A percentile compares a stretch with the other conserved stretches of the same genome.
These are phyloP conservation scores for Solanum ossicruentum DNA, from an alignment of 257 asterid genomes.

Conservation along the genomic window DNA sequence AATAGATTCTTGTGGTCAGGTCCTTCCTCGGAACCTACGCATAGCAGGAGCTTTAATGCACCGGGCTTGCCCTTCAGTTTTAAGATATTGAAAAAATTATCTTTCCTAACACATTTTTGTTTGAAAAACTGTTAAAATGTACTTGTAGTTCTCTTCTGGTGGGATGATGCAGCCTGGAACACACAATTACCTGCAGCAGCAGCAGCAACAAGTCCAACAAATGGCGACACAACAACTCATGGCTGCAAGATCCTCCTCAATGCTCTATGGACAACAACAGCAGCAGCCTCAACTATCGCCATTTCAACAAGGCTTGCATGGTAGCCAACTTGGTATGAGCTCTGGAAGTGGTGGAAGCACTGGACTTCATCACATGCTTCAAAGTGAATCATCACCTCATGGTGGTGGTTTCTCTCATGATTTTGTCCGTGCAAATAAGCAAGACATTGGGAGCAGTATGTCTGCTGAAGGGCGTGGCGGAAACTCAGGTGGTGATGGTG, in stretches of 20 bases:
- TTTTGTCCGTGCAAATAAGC: slow-evolving; percentile 44
- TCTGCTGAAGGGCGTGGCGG: slow-evolving; percentile 42
- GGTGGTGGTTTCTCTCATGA: slow-evolving; percentile 26
- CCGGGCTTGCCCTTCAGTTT: neutral
- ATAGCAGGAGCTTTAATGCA: too few relatives aligned
- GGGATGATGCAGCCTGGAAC: slow-evolving; percentile 63
- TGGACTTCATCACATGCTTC: slow-evolving; percentile 53
- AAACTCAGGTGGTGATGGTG: slow-evolving; percentile 36
- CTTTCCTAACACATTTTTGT: neutral
- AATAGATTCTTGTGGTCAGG: too few relatives aligned
- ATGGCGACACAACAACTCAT: slow-evolving; percentile 65
- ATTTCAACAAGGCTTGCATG: slow-evolving; percentile 57
- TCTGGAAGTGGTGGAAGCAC: slow-evolving; percentile 38
- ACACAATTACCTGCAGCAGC: slow-evolving; percentile 70
- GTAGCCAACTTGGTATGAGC: slow-evolving; percentile 66
- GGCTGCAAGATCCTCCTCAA: slow-evolving; percentile 64
- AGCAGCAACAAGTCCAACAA: slow-evolving; percentile 60
- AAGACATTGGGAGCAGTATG: slow-evolving; percentile 35
- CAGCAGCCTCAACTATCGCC: slow-evolving; percentile 48
- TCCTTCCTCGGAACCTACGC: too few relatives aligned
- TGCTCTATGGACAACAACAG: slow-evolving; percentile 60
- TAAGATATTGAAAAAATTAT: too few relatives aligned
- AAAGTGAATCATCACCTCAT: slow-evolving; percentile 48
- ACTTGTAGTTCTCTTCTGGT: slow-evolving; percentile 39
- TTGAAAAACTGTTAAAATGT: neutral